A percentile compares a stretch with the other conserved stretches of the same genome.
Conservation (phyloP, 1,284 basidiomycete species). For the Cerioporus squamosus region DNA sequence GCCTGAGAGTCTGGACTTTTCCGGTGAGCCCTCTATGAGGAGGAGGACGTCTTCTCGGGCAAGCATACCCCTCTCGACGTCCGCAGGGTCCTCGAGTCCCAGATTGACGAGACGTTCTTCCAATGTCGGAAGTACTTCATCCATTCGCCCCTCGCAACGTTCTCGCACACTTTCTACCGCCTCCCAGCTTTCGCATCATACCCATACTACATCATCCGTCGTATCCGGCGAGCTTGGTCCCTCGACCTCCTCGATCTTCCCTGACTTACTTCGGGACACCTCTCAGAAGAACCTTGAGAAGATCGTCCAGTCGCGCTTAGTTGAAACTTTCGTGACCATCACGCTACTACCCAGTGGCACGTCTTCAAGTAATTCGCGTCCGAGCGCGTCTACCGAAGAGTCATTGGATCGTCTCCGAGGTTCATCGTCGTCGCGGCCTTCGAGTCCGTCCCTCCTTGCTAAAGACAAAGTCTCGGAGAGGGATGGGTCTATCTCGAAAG, state of each 20-base stretch:
- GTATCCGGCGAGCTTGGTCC: conserved; percentile 14
- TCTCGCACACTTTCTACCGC: conserved; percentile 54
- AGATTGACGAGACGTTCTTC: conserved; percentile 18
- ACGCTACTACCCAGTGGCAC: conserved; percentile 36
- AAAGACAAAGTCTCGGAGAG: conserved; percentile 7
- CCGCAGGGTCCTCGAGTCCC: conserved; percentile 17
- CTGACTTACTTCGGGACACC: conserved; percentile 53
- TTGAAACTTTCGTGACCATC: conserved; percentile 79
- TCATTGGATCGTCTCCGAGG: conserved; percentile 11
- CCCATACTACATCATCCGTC: conserved; percentile 8
- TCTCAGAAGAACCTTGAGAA: conserved; percentile 72
- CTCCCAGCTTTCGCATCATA: conserved; percentile 44
- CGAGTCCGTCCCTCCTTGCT: conserved; percentile 11
- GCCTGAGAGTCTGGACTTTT: conserved; percentile 12
- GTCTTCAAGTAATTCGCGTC: background rate
- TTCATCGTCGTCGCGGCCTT: conserved; percentile 10
- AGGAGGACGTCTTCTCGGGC: conserved; percentile 29
- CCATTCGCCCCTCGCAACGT: conserved; percentile 39
- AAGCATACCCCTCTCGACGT: conserved; percentile 23
- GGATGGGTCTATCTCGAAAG: conserved; percentile 2
- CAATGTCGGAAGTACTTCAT: conserved; percentile 16
- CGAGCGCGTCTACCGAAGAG: conserved; percentile 6
- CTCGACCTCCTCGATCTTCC: conserved; percentile 33
- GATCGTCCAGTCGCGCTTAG: conserved; percentile 70
- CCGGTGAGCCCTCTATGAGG: conserved; percentile 18